Evolutionary conservation across 768 basidiomycete species (phyloP), one percentile per base, ranked within the genome.

Genomic region (Mycena alexandri): DNA sequence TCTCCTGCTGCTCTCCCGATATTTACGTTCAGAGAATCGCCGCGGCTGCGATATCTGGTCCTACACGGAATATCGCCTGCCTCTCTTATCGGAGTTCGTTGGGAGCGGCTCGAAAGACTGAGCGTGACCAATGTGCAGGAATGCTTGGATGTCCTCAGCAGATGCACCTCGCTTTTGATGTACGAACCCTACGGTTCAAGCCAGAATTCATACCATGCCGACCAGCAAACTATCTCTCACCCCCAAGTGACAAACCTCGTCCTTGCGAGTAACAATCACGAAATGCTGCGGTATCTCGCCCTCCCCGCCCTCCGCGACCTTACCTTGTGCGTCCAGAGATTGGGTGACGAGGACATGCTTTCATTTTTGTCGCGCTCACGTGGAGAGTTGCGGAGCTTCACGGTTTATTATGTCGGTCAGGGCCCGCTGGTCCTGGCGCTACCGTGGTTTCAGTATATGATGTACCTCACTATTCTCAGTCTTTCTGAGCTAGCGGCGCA

Each of bases 211-310:
- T 34, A n/a, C n/a, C 10, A 14, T n/a, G 21, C n/a, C 33, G 33
- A 59, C 29, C 38, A 38, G 14, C 5, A 19, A 5, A 17, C 21
- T n/a, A n/a, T 59, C 19, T 21, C 13, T 6, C 33, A 36, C 3
- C 17, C 44, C 19, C 58, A 17, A 6, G 5, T 59, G 12, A 48
- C 46, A 14, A 47, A 33, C 0, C 24, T 59, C 21, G 3, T 6
- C 0, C 46, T 59, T 13, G 36, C 9, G n/a, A 36, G 16, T 38
- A 10, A 5, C 12, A 21, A 24, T 19, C 33, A 21, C 2, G 58
- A 34, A 19, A 47, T 59, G 6, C 17, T 59, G 47, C 58, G 17
- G 34, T 59, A 59, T 59, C 58, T 59, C 33, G n/a, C 58, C n/a
- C n/a, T 59, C 34, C 46, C 58, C n/a, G 33, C 44, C 7, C 41